Evolutionary conservation across 1,284 basidiomycete species (phyloP).

Genomic region (Rugiboletus extremiorientalis): DNA sequence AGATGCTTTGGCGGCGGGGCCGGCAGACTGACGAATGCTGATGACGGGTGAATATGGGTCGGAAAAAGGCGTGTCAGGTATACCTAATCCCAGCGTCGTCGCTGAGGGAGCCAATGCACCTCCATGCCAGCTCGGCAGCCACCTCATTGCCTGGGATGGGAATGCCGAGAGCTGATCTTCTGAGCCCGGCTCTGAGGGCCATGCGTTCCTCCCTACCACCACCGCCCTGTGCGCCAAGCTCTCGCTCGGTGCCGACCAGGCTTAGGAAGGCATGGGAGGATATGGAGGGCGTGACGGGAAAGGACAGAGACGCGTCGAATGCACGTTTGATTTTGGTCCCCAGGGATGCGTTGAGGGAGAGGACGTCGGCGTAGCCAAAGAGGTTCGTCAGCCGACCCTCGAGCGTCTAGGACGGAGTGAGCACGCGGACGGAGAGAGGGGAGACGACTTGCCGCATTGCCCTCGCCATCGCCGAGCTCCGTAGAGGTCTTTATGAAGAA

Average conservation of each 20-base stretch:
- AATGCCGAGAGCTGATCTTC: slow-evolving; percentile 7
- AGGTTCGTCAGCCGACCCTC: slow-evolving; percentile 84
- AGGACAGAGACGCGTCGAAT: slow-evolving; percentile 66
- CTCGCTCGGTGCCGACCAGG: slow-evolving; percentile 29
- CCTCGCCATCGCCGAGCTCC: slow-evolving; percentile 93
- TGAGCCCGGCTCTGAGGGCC: slow-evolving; percentile 19
- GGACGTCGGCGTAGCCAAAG: slow-evolving; percentile 88
- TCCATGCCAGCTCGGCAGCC: slow-evolving; percentile 77
- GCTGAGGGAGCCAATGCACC: slow-evolving; percentile 71
- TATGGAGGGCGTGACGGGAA: slow-evolving; percentile 59
- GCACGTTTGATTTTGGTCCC: slow-evolving; percentile 89
- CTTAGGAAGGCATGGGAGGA: slow-evolving; percentile 41
- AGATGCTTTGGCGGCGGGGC: slow-evolving; percentile 81
- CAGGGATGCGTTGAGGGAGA: slow-evolving; percentile 82
- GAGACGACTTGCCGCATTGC: slow-evolving; percentile 72
- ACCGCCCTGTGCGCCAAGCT: slow-evolving; percentile 27
- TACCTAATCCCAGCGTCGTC: slow-evolving; percentile 82
- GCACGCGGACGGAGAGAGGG: not conserved
- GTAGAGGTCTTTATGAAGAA: slow-evolving; percentile 87
- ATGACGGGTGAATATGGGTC: slow-evolving; percentile 8
- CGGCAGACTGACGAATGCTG: slow-evolving; percentile 83
- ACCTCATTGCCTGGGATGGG: slow-evolving; percentile 57
- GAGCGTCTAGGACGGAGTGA: slow-evolving; percentile 52
- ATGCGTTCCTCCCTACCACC: slow-evolving; percentile 27
- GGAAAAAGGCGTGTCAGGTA: slow-evolving; percentile 2